Conservation (phyloP, 495 filamentous ascomycete species). For the Choiromyces venosus region DNA sequence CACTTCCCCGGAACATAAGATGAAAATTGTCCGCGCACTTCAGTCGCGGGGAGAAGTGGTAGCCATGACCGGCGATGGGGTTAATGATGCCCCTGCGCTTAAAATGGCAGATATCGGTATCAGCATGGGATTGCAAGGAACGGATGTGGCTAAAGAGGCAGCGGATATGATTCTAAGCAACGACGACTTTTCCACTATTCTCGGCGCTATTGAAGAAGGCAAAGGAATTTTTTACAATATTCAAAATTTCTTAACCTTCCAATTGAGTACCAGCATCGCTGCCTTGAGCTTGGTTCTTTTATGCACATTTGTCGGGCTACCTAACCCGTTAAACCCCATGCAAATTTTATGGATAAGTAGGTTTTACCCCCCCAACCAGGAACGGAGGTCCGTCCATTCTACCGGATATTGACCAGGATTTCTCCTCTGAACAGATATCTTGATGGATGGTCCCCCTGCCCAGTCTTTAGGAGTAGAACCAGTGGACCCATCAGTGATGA, state of each 20-base stretch:
- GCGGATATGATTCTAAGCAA: conserved; percentile 99
- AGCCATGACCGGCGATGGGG: conserved; percentile 97
- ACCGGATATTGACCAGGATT: conserved; percentile 2
- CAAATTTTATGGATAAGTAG: conserved; percentile 99
- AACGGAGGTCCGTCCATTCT: conserved; percentile 4
- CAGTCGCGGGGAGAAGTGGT: conserved; percentile 94
- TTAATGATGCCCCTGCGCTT: conserved; percentile 93
- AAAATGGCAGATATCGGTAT: conserved; percentile 98
- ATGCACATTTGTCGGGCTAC: conserved; percentile 85
- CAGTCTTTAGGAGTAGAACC: conserved; percentile 95
- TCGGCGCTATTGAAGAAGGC: conserved; percentile 94
- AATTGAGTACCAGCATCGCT: conserved; percentile 93
- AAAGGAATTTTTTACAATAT: conserved; percentile 99
- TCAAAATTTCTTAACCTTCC: conserved; percentile 98
- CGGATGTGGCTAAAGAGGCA: conserved; percentile 96
- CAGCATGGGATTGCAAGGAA: conserved; percentile 90
- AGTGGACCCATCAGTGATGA: conserved; percentile 92
- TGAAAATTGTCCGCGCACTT: conserved; percentile 89
- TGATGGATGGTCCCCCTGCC: conserved; percentile 97
- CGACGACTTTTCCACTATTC: conserved; percentile 95
- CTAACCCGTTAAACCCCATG: conserved; percentile 95
- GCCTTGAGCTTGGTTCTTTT: conserved; percentile 84
- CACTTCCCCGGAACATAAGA: conserved; percentile 93
- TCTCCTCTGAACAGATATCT: conserved; percentile 63
- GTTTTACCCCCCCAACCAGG: conserved; percentile 42